Percentiles rank a stretch among this genome's conserved stretches.
Evolutionary conservation across 805 yeast genomes (phyloP).

Genomic region (Hanseniaspora pseudoguilliermondii): DNA sequence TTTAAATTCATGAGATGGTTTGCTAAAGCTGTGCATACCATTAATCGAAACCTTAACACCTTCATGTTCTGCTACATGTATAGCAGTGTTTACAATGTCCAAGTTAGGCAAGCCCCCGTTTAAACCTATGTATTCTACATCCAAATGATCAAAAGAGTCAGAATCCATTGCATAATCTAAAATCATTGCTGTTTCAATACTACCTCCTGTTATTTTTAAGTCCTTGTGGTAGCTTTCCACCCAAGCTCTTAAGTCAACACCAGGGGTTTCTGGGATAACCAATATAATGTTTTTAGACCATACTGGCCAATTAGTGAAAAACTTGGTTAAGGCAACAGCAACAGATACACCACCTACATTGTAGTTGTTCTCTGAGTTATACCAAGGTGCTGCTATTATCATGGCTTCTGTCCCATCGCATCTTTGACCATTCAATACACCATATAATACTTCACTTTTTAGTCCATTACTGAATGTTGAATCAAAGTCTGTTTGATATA

Average conservation of each 20-base stretch:
- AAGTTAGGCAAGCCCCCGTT: constrained; percentile 94
- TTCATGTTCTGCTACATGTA: constrained; percentile 62
- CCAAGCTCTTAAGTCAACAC: constrained; percentile 66
- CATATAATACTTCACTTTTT: constrained; percentile 39
- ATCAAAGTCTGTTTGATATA: constrained; percentile 32
- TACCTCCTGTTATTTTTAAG: constrained; percentile 80
- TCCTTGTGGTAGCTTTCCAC: constrained; percentile 84
- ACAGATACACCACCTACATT: constrained; percentile 76
- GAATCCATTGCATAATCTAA: constrained; percentile 56
- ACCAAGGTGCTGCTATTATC: constrained; percentile 84
- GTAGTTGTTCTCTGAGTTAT: constrained; percentile 18
- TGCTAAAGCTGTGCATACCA: constrained; percentile 36
- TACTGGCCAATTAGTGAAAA: constrained; percentile 71
- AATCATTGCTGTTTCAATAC: constrained; percentile 80
- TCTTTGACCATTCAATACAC: constrained; percentile 78
- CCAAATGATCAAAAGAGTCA: constrained; percentile 64
- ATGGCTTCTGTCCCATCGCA: constrained; percentile 95
- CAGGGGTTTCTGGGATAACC: constrained; percentile 65
- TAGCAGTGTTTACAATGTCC: constrained; percentile 75
- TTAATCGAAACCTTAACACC: constrained; percentile 59
- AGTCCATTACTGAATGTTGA: not conserved
- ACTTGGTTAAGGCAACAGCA: constrained; percentile 60
- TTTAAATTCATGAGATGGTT: constrained; percentile 32
- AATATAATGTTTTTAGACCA: constrained; percentile 92
- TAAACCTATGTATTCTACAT: constrained; percentile 70